These are phyloP conservation scores for Pseudonectria foliicola DNA, from an alignment of 2,329 filamentous ascomycete species.

Conservation along the genomic window DNA sequence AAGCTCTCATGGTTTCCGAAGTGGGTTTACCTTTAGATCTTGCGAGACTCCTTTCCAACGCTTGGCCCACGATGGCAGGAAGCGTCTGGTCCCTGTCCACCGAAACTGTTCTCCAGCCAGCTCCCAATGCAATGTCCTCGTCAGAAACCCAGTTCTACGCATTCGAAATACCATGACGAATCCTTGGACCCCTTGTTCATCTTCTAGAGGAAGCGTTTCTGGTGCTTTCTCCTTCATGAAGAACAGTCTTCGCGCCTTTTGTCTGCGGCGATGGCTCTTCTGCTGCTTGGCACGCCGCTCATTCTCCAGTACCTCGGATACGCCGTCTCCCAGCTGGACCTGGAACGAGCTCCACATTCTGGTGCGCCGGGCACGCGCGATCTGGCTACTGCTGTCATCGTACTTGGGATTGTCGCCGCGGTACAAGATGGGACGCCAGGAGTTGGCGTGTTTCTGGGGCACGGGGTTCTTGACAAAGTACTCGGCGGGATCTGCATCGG, in stretches of 20 bases:
- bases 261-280: neutral
- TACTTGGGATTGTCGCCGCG: constrained; percentile 14
- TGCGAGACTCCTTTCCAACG: constrained; percentile 6
- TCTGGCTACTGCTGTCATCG: constrained; percentile 2
- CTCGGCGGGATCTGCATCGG: constrained; percentile 1
- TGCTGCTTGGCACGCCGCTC: constrained; percentile 2
- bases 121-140: constrained; percentile 6
- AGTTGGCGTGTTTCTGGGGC: constrained; percentile 9
- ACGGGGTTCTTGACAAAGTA: constrained; percentile 12
- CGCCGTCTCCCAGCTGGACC: constrained; percentile 10
- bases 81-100: constrained; percentile 7
- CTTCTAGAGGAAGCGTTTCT: constrained; percentile 3
- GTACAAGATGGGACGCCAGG: constrained; percentile 12
- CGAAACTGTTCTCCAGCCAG: constrained; percentile 3
- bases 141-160: constrained; percentile 1
- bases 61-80: neutral
- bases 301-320: constrained; percentile 8
- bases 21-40: constrained; percentile 5
- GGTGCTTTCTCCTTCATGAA: constrained; percentile 2
- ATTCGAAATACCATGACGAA: constrained; percentile 2
- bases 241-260: constrained; percentile 5
- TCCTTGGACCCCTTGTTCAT: constrained; percentile 2
- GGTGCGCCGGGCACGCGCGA: constrained; percentile 6
- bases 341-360: constrained; percentile 12
- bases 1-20: neutral